phyloP scores from a whole-genome alignment of 371 early-diverging fungal genomes.

The Haplosporangium sp. region DNA sequence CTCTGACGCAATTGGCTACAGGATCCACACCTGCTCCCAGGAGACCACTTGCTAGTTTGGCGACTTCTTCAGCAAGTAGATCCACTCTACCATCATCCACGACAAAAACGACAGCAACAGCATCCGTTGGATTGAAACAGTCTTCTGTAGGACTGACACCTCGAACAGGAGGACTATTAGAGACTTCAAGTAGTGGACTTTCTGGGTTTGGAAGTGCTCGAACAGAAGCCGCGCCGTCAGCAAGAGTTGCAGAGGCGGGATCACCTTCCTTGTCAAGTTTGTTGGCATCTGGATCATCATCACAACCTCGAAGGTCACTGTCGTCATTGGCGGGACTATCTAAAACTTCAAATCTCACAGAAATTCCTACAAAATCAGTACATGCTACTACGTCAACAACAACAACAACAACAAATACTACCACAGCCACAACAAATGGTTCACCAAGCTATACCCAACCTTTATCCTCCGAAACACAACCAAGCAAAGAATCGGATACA shows the following conservation, averaged over 20 bases:
- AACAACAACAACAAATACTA: neutral
- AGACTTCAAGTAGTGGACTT: neutral
- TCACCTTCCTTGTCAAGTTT: conserved; percentile 11
- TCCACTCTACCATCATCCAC: neutral
- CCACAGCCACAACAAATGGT: neutral
- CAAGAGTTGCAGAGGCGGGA: neutral
- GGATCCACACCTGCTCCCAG: neutral
- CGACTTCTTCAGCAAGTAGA: neutral
- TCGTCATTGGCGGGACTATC: neutral
- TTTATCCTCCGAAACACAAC: neutral
- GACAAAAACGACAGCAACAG: neutral
- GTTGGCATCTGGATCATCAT: conserved; percentile 10
- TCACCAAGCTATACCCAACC: conserved; percentile 2
- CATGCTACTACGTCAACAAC: too few species aligned
- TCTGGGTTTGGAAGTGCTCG: neutral
- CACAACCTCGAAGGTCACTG: conserved; percentile 2
- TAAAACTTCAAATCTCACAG: neutral
- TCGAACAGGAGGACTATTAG: conserved; percentile 1
- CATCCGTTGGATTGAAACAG: neutral
- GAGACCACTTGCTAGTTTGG: conserved; percentile 10
- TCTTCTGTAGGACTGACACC: conserved; percentile 8
- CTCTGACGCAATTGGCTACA: conserved; percentile 10
- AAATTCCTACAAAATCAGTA: neutral
- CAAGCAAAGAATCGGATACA: neutral
- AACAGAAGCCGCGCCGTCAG: neutral